Conservation (phyloP, 176 grass and related monocot genomes). For the Hordeum vulgare region MorexV3_pseudomolecules_assembly NC_058520.1:564654046-564654545, state of each 20-base stretch:
- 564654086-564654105: no score
- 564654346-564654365: conserved; percentile 20
- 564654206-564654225: not conserved
- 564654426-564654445: no score
- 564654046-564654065: no score
- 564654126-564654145: not conserved
- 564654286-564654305: not conserved
- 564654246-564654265: not conserved
- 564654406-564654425: no score
- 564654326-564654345: conserved; percentile 7
- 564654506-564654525: no score
- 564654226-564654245: not conserved
- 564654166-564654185: conserved; percentile 10
- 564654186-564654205: not conserved
- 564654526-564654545: no score
- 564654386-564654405: not conserved
- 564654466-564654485: no score
- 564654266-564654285: not conserved
- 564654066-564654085: no score
- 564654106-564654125: no score
- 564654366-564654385: not conserved
- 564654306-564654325: not conserved
- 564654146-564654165: not conserved
- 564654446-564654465: no score
- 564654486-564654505: no score